phyloP scores from a whole-genome alignment of 257 asterid genomes.

The Nicotiana otophora region DNA sequence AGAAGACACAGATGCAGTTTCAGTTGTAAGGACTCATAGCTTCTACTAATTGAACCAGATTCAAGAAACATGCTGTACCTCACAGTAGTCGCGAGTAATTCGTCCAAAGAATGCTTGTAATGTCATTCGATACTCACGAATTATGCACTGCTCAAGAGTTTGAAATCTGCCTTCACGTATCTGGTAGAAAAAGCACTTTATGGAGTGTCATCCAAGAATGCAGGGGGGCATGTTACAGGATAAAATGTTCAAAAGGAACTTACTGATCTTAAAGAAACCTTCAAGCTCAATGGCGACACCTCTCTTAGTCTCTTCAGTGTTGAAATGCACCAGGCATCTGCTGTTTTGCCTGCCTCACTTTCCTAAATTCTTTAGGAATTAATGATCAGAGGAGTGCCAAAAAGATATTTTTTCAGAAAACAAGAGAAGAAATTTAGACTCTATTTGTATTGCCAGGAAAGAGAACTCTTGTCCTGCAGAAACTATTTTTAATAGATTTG shows the following conservation, averaged over 20 bases:
- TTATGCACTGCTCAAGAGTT: slow-evolving; percentile 78
- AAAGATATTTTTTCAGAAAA: neutral
- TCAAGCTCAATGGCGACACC: slow-evolving; percentile 84
- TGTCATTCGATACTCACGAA: slow-evolving; percentile 85
- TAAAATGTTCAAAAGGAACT: slow-evolving; percentile 22
- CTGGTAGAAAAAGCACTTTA: slow-evolving; percentile 31
- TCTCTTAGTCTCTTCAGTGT: slow-evolving; percentile 67
- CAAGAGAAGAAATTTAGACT: neutral
- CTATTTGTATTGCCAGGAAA: no score
- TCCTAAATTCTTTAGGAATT: slow-evolving; percentile 29
- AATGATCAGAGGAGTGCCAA: neutral
- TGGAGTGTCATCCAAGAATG: neutral
- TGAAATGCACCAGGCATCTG: slow-evolving; percentile 57
- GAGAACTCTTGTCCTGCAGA: neutral
- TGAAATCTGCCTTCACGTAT: slow-evolving; percentile 86
- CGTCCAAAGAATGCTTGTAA: slow-evolving; percentile 59
- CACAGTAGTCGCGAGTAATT: slow-evolving; percentile 56
- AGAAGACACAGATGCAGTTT: neutral
- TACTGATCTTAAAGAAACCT: slow-evolving; percentile 87
- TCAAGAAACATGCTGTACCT: slow-evolving; percentile 39
- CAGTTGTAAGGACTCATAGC: slow-evolving; percentile 2
- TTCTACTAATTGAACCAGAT: neutral
- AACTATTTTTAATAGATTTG: no score
- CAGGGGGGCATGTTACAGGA: neutral
- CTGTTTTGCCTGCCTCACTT: slow-evolving; percentile 65